Base-by-base conservation (phyloP, 345 rosid species). In the Hibiscus syriacus region DNA sequence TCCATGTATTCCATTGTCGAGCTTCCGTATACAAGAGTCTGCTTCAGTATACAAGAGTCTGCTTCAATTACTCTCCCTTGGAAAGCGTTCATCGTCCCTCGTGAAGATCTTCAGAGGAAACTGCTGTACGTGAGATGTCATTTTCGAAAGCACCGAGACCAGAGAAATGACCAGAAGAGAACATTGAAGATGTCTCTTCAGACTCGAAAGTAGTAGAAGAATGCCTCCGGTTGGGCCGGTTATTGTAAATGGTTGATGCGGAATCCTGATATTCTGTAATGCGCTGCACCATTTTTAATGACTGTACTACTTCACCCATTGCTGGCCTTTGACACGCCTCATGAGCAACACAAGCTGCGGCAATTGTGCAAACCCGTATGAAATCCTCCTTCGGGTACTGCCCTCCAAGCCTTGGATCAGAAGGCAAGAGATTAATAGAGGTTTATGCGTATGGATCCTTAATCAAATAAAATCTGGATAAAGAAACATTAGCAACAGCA, bases 221-320 rank as follows among this genome's bases (percentile, higher is more conserved):
- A 69, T 89, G 89, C 72, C 96, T 85, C 79, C 79, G 68, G 76
- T 94, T 94, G 25, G 95, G 85, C 45, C 87, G 82, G 64, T 78
- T 73, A 60, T 81, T 87, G 36, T 80, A 34, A 39, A 80, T 57
- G 65, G 73, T 72, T 68, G 74, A 39, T 59, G 76, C 66, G 4
- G 89, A 67, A 55, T 94, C 97, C 54, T 87, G 99, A 73, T 85
- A 79, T 78, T 94, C 99, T 3, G 87, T 72, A 0, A 83, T 82
- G 0, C 93, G 84, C 83, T 91, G 99, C 65, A 94, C 97, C 99
- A 94, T 94, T 81, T 94, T 94, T 11, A 94, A 87, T 27, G 99
- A 94, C 76, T 94, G 99, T 14, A 94, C 97, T 69, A 94, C 99
- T 87, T 94, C 97, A 1, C 99, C 99, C 97, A 91, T 94, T 12